Percentiles rank a stretch among this genome's conserved stretches.
Evolutionary conservation across 2,329 filamentous ascomycete genomes (phyloP).

Genomic region (Harringtonia lauricola): DNA sequence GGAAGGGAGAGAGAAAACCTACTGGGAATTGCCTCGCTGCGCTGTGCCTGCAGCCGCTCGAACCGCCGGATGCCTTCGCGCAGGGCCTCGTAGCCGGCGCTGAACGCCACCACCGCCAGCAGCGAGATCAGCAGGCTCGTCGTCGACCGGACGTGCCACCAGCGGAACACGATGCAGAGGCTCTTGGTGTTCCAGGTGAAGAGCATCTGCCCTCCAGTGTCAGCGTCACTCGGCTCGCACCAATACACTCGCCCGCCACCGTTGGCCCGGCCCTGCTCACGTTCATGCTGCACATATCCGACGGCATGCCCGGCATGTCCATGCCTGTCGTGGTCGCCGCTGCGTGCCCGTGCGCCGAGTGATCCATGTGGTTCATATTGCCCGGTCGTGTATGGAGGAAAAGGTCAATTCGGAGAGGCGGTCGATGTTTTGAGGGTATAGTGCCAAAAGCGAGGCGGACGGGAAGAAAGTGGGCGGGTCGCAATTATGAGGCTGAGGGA

Average conservation of each 20-base stretch:
- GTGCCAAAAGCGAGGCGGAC: too few relatives aligned
- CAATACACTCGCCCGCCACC: background rate
- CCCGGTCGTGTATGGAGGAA: too few relatives aligned
- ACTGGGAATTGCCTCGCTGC: constrained; percentile 40
- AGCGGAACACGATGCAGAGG: constrained; percentile 90
- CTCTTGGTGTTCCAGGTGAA: constrained; percentile 93
- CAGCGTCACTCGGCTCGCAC: too few relatives aligned
- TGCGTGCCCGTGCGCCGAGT: constrained; percentile 34
- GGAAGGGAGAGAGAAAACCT: constrained; percentile 22
- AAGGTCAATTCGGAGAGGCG: background rate
- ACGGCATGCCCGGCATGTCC: constrained; percentile 47
- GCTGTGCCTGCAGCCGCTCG: constrained; percentile 45
- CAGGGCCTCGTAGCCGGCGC: constrained; percentile 87
- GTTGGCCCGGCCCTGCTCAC: constrained; percentile 38
- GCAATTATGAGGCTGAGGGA: too few relatives aligned
- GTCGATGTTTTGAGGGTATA: background rate
- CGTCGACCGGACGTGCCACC: constrained; percentile 75
- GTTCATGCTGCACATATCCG: constrained; percentile 76
- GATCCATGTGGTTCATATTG: background rate
- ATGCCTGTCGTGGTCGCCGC: constrained; percentile 44
- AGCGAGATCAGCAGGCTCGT: constrained; percentile 72
- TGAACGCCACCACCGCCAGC: constrained; percentile 67
- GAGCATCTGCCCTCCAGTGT: constrained; percentile 94
- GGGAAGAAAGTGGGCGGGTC: too few relatives aligned
- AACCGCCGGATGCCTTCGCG: constrained; percentile 68